Base-by-base conservation (phyloP, 2,329 filamentous ascomycete genomes). In the Endoconidiophora polonica region DNA sequence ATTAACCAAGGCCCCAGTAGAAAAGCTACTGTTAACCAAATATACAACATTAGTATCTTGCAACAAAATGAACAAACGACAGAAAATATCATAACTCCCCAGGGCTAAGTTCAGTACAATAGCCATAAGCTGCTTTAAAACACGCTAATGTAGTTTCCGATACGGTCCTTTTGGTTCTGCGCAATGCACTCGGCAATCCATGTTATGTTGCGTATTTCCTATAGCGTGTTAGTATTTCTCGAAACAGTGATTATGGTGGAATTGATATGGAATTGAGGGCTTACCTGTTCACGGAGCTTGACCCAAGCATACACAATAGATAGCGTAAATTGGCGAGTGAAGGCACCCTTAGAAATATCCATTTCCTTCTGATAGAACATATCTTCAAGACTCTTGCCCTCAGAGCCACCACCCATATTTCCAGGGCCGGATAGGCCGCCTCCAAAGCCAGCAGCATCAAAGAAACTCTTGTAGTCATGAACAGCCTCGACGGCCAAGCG, bases 121-220 rank as follows among this genome's bases (percentile, higher is more conserved):
- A 4, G 29, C 23, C 38, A 18, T 23, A 33, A 10, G 18, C 39
- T 20, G 7, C 16, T 37, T 75, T 68, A 94, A 68, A 98, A 94
- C 55, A 96, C 91, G 67, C 87, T 94, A 65, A 98, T 98, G 68
- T 94, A 98, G 69, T 96, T 98, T 59, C 86, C 84, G 64, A 98
- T 96, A 63, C 91, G 79, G 67, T 98, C 91, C 72, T 98, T 98
- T 68, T 98, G 91, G 71, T 94, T 95, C 69, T 98, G 91, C 50
- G 91, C 91, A 75, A 98, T 98, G 69, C 91, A 98, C 68, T 98
- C 91, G 20, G 91, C 83, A 65, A 98, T 98, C 91, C 91, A 98
- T 47, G 91, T 96, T 61, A 98, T 94, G 68, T 98, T 98, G 57
- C 91, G 84, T 60, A 96, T 95, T 83, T 98, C 91, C 88, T 96